A percentile compares a stretch with the other conserved stretches of the same genome.
These are phyloP conservation scores for Dalbergia cochinchinensis DNA, from an alignment of 306 rosid genomes.

Conservation along the genomic window DNA sequence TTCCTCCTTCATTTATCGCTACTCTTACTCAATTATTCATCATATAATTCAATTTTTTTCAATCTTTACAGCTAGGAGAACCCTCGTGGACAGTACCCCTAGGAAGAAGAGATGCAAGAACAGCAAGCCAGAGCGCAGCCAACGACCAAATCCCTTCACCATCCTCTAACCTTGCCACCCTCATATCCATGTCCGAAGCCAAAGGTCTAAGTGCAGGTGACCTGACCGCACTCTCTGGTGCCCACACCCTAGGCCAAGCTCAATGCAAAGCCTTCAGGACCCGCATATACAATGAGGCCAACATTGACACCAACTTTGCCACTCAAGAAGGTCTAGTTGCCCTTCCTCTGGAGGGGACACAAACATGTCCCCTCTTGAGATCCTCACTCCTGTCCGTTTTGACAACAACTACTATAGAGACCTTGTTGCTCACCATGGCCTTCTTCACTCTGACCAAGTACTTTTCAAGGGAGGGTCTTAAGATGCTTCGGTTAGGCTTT, in stretches of 20 bases:
- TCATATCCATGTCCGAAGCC: conserved; percentile 49
- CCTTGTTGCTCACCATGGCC: conserved; percentile 60
- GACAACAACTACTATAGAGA: conserved; percentile 69
- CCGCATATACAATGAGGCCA: too few species aligned
- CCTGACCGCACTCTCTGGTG: conserved; percentile 76
- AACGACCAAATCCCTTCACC: conserved; percentile 71
- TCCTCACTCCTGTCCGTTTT: too few species aligned
- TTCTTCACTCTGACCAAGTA: conserved; percentile 80
- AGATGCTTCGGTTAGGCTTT: conserved; percentile 64
- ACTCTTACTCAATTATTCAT: neutral
- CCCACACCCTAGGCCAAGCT: conserved; percentile 69
- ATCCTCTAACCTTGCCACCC: conserved; percentile 54
- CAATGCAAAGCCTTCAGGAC: conserved; percentile 58
- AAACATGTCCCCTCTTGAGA: too few species aligned
- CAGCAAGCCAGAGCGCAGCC: conserved; percentile 72
- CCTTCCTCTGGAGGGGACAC: too few species aligned
- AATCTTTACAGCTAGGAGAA: conserved; percentile 68
- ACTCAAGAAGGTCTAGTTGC: too few species aligned
- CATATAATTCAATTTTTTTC: neutral
- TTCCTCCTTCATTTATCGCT: too few species aligned
- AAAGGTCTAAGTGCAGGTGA: conserved; percentile 61
- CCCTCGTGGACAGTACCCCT: conserved; percentile 70
- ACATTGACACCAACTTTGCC: too few species aligned
- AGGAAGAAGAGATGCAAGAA: conserved; percentile 79
- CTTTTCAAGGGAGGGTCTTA: conserved; percentile 67